Evolutionary conservation across 2,329 filamentous ascomycete species (phyloP).

Genomic region (Xylariaceae sp.): DNA sequence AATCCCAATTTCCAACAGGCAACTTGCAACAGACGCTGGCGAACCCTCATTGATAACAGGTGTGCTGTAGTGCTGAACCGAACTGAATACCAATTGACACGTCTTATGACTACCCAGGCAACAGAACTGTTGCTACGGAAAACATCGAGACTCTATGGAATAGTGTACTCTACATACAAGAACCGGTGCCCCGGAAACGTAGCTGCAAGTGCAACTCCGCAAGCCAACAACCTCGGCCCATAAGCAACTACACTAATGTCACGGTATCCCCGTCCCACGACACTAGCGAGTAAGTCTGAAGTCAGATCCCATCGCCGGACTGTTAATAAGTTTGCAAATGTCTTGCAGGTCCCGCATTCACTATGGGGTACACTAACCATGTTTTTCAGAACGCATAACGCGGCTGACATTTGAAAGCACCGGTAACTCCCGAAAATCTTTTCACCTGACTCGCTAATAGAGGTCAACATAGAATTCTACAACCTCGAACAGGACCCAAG

Average conservation of each 20-base stretch:
- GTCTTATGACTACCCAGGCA: background rate
- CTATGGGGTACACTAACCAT: background rate
- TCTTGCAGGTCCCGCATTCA: slow-evolving; percentile 11
- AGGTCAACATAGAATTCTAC: too few relatives aligned
- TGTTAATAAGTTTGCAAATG: background rate
- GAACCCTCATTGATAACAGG: background rate
- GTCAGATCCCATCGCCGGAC: too few relatives aligned
- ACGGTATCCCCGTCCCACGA: slow-evolving; percentile 2
- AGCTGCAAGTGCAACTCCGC: background rate
- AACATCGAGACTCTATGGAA: background rate
- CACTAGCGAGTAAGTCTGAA: background rate
- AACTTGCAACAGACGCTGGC: background rate
- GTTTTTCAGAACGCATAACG: slow-evolving; percentile 14
- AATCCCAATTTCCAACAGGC: background rate
- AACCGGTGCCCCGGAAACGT: too few relatives aligned
- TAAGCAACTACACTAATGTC: too few relatives aligned
- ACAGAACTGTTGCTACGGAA: background rate
- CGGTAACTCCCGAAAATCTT: too few relatives aligned
- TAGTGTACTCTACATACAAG: too few relatives aligned
- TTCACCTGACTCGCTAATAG: too few relatives aligned
- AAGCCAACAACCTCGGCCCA: background rate
- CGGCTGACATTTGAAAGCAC: background rate
- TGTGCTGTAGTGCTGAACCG: background rate
- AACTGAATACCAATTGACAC: background rate
- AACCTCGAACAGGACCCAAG: too few relatives aligned